Conservation (phyloP, 2,329 filamentous ascomycete species). For the Neoascochyta sp. region DNA sequence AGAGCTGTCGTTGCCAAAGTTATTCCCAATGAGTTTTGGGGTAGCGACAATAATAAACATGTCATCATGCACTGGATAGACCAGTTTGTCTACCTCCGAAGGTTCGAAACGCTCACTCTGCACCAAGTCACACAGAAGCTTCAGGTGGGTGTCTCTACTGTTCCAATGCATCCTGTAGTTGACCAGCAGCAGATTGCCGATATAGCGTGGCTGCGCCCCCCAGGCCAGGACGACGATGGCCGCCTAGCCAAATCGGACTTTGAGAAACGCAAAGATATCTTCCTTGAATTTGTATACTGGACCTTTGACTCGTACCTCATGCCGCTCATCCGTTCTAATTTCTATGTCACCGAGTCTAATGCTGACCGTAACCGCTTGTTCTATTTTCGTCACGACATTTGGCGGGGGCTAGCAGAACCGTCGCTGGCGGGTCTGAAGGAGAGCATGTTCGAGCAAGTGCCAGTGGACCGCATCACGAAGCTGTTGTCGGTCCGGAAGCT, state of each 20-base stretch:
- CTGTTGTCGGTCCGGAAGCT: constrained; percentile 62
- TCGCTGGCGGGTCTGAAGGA: constrained; percentile 63
- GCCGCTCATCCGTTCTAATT: constrained; percentile 79
- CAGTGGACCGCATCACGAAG: constrained; percentile 51
- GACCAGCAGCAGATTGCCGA: constrained; percentile 54
- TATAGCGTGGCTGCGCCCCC: constrained; percentile 69
- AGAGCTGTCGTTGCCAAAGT: constrained; percentile 69
- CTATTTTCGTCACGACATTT: constrained; percentile 93
- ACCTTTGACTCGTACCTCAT: constrained; percentile 88
- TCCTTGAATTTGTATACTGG: constrained; percentile 86
- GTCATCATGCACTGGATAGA: constrained; percentile 67
- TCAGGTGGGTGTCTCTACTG: constrained; percentile 53
- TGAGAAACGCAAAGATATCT: constrained; percentile 71
- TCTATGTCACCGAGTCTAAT: constrained; percentile 91
- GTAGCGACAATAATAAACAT: constrained; percentile 60
- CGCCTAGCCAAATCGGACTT: constrained; percentile 70
- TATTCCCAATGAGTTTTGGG: constrained; percentile 74
- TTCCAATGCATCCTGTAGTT: constrained; percentile 10
- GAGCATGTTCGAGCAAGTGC: constrained; percentile 76
- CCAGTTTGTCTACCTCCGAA: constrained; percentile 69
- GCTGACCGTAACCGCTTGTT: constrained; percentile 76
- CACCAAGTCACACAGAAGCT: constrained; percentile 74
- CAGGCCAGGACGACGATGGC: constrained; percentile 39
- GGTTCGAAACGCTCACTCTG: constrained; percentile 76
- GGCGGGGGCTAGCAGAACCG: constrained; percentile 72